Evolutionary conservation across 225 moss, liverwort and hornwort species (phyloP).

Genomic region (Polytrichum formosum): DNA sequence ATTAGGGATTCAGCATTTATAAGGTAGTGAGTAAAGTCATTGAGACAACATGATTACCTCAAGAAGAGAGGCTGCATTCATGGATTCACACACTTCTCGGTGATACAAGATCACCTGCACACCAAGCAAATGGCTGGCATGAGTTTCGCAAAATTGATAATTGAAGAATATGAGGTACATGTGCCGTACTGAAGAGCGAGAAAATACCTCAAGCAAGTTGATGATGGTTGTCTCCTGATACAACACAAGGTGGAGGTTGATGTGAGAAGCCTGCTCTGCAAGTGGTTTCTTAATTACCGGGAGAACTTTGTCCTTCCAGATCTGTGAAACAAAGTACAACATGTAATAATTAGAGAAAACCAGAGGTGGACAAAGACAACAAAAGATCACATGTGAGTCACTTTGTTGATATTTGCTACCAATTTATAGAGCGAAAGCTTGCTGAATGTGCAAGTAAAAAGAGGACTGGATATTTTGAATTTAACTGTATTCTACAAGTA

Average conservation of each 20-base stretch:
- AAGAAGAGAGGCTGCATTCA: conserved; percentile 70
- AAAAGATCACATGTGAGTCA: background rate
- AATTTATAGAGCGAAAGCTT: background rate
- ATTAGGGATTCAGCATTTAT: background rate
- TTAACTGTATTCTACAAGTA: background rate
- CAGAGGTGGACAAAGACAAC: background rate
- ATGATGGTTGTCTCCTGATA: conserved; percentile 83
- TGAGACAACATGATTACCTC: conserved; percentile 51
- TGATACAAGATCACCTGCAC: conserved; percentile 79
- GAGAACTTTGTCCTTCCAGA: conserved; percentile 80
- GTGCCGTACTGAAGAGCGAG: background rate
- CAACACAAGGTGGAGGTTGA: conserved; percentile 71
- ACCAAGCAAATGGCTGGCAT: background rate
- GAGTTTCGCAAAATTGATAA: background rate
- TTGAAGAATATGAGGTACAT: background rate
- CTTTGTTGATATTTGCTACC: no score
- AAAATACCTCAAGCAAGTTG: conserved; percentile 80
- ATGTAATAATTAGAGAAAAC: background rate
- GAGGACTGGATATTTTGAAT: background rate
- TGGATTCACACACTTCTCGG: conserved; percentile 76
- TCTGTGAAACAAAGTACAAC: conserved; percentile 25
- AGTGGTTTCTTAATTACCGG: conserved; percentile 48
- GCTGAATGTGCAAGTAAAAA: background rate
- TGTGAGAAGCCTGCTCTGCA: conserved; percentile 48
- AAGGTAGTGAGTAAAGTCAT: background rate